Evolutionary conservation across 2,329 filamentous ascomycete genomes (phyloP).

Genomic region (Byssoonygena ceratinophila): DNA sequence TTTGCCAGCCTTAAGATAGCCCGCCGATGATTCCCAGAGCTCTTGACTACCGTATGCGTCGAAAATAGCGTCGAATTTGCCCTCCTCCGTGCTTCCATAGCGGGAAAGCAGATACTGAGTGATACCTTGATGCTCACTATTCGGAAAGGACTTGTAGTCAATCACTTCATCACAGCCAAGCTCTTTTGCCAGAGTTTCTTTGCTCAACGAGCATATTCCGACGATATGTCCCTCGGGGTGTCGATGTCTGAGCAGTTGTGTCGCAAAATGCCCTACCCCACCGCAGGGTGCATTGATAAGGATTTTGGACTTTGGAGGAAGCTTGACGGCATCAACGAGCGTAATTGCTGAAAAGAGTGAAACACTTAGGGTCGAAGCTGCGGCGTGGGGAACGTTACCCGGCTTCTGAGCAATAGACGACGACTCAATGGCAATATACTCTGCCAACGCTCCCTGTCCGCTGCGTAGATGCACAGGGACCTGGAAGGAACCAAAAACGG

Average conservation of each 20-base stretch:
- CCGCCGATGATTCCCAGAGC: constrained; percentile 10
- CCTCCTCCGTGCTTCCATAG: constrained; percentile 5
- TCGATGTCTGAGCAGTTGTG: constrained; percentile 9
- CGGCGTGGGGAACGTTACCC: constrained; percentile 5
- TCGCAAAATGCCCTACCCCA: constrained; percentile 14
- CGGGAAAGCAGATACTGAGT: constrained; percentile 1
- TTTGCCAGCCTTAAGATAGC: constrained; percentile 11
- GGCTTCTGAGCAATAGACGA: constrained; percentile 10
- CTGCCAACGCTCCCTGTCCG: constrained; percentile 10
- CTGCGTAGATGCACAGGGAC: constrained; percentile 9
- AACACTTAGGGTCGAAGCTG: constrained; percentile 11
- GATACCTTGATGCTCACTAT: constrained; percentile 4
- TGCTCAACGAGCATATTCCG: constrained; percentile 12
- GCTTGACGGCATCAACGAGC: constrained; percentile 10
- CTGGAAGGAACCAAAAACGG: constrained; percentile 15
- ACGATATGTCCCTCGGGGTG: constrained; percentile 12
- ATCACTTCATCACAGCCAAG: constrained; percentile 14
- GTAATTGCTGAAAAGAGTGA: constrained; percentile 12
- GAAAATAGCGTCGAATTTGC: constrained; percentile 13
- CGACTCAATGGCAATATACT: constrained; percentile 14
- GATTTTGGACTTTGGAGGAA: constrained; percentile 7
- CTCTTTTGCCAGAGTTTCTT: constrained; percentile 9
- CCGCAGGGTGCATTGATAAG: constrained; percentile 15
- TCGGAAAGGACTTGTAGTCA: constrained; percentile 14
- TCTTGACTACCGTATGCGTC: constrained; percentile 15